These are phyloP conservation scores for Epichloe elymi DNA, from an alignment of 2,329 filamentous ascomycete species.

Conservation along the genomic window DNA sequence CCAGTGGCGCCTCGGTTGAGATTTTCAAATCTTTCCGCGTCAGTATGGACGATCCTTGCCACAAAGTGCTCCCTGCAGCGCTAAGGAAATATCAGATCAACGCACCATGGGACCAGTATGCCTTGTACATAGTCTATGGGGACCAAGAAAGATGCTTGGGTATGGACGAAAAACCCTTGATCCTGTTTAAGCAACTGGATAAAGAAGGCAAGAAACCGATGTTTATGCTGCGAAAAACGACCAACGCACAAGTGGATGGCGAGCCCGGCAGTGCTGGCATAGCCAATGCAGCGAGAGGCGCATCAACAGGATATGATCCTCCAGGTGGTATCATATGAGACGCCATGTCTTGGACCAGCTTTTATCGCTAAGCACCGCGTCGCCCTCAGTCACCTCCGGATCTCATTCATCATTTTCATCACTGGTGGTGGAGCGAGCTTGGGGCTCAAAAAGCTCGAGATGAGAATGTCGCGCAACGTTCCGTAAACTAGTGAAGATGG, in stretches of 20 bases:
- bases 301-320: slow-evolving; percentile 38
- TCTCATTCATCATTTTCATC: background rate
- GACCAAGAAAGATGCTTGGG: slow-evolving; percentile 91
- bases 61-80: slow-evolving; percentile 90
- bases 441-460: too few relatives aligned
- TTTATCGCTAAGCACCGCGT: background rate
- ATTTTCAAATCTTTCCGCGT: slow-evolving; percentile 99
- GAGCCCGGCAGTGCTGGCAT: slow-evolving; percentile 42
- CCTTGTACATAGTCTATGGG: slow-evolving; percentile 96
- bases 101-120: slow-evolving; percentile 93
- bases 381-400: background rate
- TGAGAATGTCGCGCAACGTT: too few relatives aligned
- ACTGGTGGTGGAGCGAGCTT: background rate
- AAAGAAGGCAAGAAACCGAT: slow-evolving; percentile 96
- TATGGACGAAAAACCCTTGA: slow-evolving; percentile 83
- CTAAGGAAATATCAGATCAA: slow-evolving; percentile 98
- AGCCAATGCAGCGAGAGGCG: slow-evolving; percentile 30
- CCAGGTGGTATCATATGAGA: slow-evolving; percentile 46
- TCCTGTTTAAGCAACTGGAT: slow-evolving; percentile 93
- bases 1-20: slow-evolving; percentile 57
- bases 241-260: slow-evolving; percentile 38
- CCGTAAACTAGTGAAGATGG: too few relatives aligned
- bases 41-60: slow-evolving; percentile 93
- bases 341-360: background rate
- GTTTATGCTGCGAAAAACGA: slow-evolving; percentile 84